phyloP scores from a whole-genome alignment of 225 moss, liverwort and hornwort species.

The Polytrichum formosum region DNA sequence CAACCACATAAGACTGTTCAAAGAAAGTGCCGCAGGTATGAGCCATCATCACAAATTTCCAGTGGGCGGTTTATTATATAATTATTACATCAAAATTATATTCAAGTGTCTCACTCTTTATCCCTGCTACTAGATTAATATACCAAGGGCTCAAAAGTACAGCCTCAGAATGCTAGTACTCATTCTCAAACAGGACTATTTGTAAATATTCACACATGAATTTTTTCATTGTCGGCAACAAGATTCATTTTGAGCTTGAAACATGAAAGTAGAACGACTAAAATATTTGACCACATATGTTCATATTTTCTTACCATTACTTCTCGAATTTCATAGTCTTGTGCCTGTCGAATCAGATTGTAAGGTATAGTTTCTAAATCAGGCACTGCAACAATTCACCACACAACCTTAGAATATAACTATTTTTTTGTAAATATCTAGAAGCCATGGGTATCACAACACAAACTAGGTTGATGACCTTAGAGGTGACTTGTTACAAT shows the following conservation, averaged over 20 bases:
- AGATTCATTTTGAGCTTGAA: not conserved
- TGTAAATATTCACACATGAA: slow-evolving; percentile 3
- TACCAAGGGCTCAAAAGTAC: slow-evolving; percentile 6
- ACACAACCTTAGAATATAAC: not conserved
- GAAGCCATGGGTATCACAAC: no score
- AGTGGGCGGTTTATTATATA: no score
- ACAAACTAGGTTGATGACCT: no score
- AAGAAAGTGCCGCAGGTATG: not conserved
- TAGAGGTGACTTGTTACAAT: no score
- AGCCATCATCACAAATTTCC: no score
- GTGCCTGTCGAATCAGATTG: slow-evolving; percentile 63
- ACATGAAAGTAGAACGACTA: no score
- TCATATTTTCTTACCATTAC: slow-evolving; percentile 53
- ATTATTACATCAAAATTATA: no score
- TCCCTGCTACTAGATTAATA: not conserved
- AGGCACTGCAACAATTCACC: slow-evolving; percentile 58
- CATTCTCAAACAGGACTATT: slow-evolving; percentile 1
- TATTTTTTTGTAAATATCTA: not conserved
- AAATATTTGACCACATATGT: not conserved
- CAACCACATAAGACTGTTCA: slow-evolving; percentile 70
- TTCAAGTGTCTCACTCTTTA: not conserved
- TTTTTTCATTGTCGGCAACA: not conserved
- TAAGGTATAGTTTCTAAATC: slow-evolving; percentile 91
- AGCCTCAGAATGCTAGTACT: slow-evolving; percentile 1
- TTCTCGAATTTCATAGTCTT: slow-evolving; percentile 71